Evolutionary conservation across 306 rosid genomes (phyloP).

Genomic region (Lagenaria siceraria): DNA sequence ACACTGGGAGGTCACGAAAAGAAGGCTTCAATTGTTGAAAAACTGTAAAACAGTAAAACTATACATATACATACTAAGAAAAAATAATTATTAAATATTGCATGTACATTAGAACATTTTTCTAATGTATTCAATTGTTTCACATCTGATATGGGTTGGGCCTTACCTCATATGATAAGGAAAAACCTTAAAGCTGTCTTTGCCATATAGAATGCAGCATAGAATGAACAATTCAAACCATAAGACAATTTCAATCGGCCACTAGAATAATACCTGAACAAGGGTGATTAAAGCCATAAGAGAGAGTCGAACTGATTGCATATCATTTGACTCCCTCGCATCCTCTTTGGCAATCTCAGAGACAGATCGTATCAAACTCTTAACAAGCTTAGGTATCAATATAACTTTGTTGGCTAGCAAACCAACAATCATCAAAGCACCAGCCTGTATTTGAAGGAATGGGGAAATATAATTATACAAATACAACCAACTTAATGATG

Average conservation of each 20-base stretch:
- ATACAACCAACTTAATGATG: neutral
- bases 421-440: constrained; percentile 81
- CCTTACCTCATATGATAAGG: neutral
- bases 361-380: constrained; percentile 53
- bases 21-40: neutral
- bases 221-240: neutral
- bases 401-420: constrained; percentile 60
- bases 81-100: neutral
- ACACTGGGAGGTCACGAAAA: neutral
- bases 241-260: neutral
- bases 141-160: neutral
- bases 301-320: constrained; percentile 66
- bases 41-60: neutral
- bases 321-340: constrained; percentile 42
- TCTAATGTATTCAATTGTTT: no score
- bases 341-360: constrained; percentile 59
- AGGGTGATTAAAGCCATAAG: constrained; percentile 68
- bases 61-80: neutral
- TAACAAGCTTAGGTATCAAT: constrained; percentile 65
- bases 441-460: constrained; percentile 44
- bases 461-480: neutral
- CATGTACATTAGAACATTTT: neutral
- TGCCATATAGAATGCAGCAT: neutral
- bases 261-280: constrained; percentile 55
- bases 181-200: neutral